Conservation (phyloP, 352 stramenopile species). For the Lagenidium giganteum region DNA sequence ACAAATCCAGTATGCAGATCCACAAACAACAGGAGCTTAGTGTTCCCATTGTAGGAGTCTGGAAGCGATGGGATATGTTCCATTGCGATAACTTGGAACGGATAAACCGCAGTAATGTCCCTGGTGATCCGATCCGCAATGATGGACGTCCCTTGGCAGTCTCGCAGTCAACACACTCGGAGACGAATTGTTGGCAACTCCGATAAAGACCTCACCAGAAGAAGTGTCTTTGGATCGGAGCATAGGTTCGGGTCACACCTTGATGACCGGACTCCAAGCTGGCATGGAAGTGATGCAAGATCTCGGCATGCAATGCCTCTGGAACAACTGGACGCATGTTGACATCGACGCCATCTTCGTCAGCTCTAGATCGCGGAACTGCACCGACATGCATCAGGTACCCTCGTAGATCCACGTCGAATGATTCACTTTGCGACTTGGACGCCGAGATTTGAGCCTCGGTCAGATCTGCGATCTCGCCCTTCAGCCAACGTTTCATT, state of each 20-base stretch:
- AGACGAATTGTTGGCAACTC: constrained; percentile 5
- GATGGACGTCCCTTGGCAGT: constrained; percentile 9
- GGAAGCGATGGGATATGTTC: background rate
- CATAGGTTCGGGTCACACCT: constrained; percentile 10
- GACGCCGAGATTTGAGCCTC: too few species aligned
- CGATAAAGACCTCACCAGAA: constrained; percentile 12
- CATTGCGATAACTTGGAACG: constrained; percentile 1
- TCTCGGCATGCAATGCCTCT: constrained; percentile 5
- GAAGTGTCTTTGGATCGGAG: background rate
- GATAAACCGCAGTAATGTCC: background rate
- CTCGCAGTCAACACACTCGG: constrained; percentile 14
- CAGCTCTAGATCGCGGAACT: too few species aligned
- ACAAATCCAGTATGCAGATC: background rate
- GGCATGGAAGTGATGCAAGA: constrained; percentile 15
- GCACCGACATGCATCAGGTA: too few species aligned
- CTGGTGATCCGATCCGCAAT: background rate
- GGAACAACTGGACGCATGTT: too few species aligned
- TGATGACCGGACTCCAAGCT: constrained; percentile 18
- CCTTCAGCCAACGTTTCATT: too few species aligned
- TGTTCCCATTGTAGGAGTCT: background rate
- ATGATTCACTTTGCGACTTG: too few species aligned
- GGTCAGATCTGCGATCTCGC: too few species aligned
- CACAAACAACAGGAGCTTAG: background rate
- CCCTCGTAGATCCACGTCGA: too few species aligned
- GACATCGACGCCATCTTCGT: too few species aligned